Percentiles rank a stretch among this genome's conserved stretches.
phyloP scores from a whole-genome alignment of 352 stramenopile genomes.

The Nothophytophthora sp. region DNA sequence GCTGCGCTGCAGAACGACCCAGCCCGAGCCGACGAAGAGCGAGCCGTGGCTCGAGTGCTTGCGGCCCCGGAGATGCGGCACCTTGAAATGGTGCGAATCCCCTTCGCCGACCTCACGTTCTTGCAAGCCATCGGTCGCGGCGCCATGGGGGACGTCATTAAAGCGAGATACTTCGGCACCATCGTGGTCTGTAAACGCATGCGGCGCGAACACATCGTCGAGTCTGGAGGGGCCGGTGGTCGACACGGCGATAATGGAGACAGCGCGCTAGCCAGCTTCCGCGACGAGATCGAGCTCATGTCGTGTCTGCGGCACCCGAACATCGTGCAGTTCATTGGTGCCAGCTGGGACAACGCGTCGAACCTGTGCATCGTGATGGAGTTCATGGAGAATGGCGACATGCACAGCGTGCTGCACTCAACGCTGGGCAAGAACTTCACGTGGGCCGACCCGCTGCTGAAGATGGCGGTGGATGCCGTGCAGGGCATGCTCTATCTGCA shows the following conservation, averaged over 20 bases:
- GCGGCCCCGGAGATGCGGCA: constrained; percentile 75
- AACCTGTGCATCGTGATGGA: constrained; percentile 92
- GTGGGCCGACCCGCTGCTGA: constrained; percentile 85
- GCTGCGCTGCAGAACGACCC: constrained; percentile 81
- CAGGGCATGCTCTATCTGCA: constrained; percentile 98
- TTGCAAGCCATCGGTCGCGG: constrained; percentile 88
- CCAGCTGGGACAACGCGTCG: constrained; percentile 92
- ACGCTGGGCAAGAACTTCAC: constrained; percentile 78
- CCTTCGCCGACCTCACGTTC: constrained; percentile 87
- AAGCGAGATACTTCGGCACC: constrained; percentile 88
- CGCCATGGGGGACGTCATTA: constrained; percentile 88
- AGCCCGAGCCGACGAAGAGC: constrained; percentile 69
- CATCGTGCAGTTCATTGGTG: constrained; percentile 90
- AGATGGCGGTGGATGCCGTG: constrained; percentile 91
- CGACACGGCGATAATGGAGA: too few species aligned
- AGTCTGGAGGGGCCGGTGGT: too few species aligned
- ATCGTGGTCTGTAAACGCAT: constrained; percentile 89
- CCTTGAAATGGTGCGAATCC: constrained; percentile 81
- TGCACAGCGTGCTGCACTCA: constrained; percentile 83
- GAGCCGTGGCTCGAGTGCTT: constrained; percentile 67
- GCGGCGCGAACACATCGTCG: constrained; percentile 89
- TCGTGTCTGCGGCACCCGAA: constrained; percentile 90
- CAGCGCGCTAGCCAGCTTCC: constrained; percentile 89
- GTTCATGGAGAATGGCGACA: constrained; percentile 82
- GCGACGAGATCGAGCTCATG: constrained; percentile 90